These are phyloP conservation scores for Tylopilus sp. DNA, from an alignment of 1,284 basidiomycete genomes.

Conservation along the genomic window DNA sequence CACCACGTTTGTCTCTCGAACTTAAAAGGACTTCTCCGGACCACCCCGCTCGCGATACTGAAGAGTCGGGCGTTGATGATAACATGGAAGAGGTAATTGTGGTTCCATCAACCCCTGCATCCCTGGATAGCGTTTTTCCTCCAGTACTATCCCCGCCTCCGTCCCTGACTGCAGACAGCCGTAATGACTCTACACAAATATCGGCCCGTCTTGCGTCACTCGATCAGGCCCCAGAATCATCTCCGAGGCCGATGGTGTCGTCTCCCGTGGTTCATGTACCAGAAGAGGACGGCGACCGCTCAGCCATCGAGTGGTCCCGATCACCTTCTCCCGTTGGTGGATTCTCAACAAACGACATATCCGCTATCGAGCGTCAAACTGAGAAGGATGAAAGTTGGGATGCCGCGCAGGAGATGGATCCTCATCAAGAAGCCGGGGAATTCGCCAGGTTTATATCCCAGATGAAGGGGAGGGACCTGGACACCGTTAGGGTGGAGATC, in stretches of 20 bases:
- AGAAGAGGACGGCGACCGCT: slow-evolving; percentile 27
- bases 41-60: slow-evolving; percentile 5
- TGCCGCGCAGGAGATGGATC: slow-evolving; percentile 77
- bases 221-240: slow-evolving; percentile 5
- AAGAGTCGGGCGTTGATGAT: slow-evolving; percentile 25
- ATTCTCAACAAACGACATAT: not conserved
- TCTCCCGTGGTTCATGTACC: slow-evolving; percentile 21
- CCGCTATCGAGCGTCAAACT: slow-evolving; percentile 4
- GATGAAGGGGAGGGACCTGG: slow-evolving; percentile 80
- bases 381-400: slow-evolving; percentile 51
- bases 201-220: slow-evolving; percentile 5
- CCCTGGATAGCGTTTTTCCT: not conserved
- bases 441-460: slow-evolving; percentile 90
- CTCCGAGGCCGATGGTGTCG: slow-evolving; percentile 12
- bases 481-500: slow-evolving; percentile 81
- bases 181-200: slow-evolving; percentile 8
- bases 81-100: slow-evolving; percentile 30
- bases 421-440: slow-evolving; percentile 81
- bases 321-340: slow-evolving; percentile 29
- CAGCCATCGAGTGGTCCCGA: slow-evolving; percentile 47
- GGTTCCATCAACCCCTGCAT: not conserved
- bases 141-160: slow-evolving; percentile 16
- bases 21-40: not conserved
- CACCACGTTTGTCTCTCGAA: slow-evolving; percentile 2
- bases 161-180: slow-evolving; percentile 13